These are phyloP conservation scores for Phalaenopsis aphrodite DNA, from an alignment of 106 monocot genomes.

Conservation along the genomic window DNA sequence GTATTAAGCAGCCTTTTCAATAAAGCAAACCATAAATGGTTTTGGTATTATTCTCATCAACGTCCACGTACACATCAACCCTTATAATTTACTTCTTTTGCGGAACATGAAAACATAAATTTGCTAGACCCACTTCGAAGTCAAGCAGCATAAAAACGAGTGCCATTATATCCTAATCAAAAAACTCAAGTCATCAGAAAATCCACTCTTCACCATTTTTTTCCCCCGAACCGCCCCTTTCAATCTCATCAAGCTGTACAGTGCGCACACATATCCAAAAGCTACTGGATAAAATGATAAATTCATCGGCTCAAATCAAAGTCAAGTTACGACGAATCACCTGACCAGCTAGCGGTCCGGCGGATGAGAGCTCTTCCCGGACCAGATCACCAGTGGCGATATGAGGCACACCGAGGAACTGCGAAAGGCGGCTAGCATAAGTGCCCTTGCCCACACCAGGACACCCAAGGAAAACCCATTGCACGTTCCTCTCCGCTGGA, in stretches of 20 bases:
- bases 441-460: slow-evolving; percentile 97
- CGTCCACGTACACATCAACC: background rate
- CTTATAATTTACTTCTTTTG: background rate
- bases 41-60: background rate
- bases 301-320: background rate
- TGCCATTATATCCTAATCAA: background rate
- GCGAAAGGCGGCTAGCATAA: slow-evolving; percentile 81
- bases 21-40: background rate
- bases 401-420: slow-evolving; percentile 74
- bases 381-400: slow-evolving; percentile 99
- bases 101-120: background rate
- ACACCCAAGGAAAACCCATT: slow-evolving; percentile 92
- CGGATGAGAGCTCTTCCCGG: slow-evolving; percentile 67
- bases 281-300: background rate
- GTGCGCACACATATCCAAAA: background rate
- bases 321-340: slow-evolving; percentile 15
- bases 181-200: background rate
- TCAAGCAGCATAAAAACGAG: background rate
- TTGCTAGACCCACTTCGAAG: background rate
- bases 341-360: slow-evolving; percentile 58
- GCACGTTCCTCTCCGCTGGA: slow-evolving; percentile 41
- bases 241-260: background rate
- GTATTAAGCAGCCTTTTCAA: background rate
- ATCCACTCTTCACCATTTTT: background rate
- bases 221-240: background rate